Conservation (phyloP, 768 basidiomycete genomes). For the Mycena albidolilacea region DNA sequence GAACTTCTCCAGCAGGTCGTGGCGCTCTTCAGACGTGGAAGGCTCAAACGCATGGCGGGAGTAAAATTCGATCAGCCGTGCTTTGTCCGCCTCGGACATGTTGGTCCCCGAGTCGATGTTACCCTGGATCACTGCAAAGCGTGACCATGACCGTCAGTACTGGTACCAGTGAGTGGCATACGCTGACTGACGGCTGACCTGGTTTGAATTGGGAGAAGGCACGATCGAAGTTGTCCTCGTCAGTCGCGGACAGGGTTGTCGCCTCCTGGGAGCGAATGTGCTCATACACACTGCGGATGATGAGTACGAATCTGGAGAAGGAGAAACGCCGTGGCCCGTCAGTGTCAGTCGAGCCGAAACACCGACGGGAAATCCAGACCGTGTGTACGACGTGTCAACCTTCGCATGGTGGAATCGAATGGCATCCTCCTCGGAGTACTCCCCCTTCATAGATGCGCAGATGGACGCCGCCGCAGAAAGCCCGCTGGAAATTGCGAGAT, state of each 20-base stretch:
- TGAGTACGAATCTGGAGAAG: background rate
- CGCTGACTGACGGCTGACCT: background rate
- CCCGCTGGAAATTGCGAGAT: background rate
- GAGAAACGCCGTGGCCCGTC: background rate
- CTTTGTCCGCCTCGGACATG: background rate
- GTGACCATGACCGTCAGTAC: background rate
- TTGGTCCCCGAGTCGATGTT: background rate
- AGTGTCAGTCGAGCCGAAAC: background rate
- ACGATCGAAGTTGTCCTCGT: constrained; percentile 1
- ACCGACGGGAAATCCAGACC: background rate
- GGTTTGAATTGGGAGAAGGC: background rate
- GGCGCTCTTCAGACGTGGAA: constrained; percentile 1
- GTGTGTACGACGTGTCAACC: constrained; percentile 3
- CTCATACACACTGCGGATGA: constrained; percentile 2
- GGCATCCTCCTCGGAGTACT: background rate
- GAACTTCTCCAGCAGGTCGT: background rate
- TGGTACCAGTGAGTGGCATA: background rate
- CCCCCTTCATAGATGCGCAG: background rate
- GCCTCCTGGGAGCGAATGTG: constrained; percentile 6
- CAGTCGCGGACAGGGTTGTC: background rate
- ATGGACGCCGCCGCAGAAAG: constrained; percentile 1
- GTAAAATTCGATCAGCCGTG: background rate
- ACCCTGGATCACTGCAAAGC: background rate
- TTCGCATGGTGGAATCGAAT: background rate
- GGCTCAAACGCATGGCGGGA: background rate